Percentiles rank a stretch among this genome's conserved stretches.
These are phyloP conservation scores for Ceratobasidium theobromae DNA, from an alignment of 1,284 basidiomycete genomes.

Conservation along the genomic window DNA sequence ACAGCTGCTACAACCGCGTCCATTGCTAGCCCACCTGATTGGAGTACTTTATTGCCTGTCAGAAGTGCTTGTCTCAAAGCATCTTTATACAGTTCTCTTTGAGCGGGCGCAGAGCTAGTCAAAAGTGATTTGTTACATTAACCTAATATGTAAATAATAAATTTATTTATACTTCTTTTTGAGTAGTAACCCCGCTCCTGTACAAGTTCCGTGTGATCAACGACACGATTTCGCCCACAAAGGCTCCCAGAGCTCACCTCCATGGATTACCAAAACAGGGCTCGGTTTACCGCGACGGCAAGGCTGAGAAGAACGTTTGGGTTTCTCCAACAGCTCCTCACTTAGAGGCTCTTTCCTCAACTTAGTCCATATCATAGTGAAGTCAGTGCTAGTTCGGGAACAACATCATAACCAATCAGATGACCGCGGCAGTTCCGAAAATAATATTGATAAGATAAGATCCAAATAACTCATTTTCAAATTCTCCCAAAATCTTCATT, in stretches of 20 bases:
- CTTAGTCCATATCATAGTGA: constrained; percentile 8
- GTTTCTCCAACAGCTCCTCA: neutral
- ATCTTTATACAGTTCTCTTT: constrained; percentile 58
- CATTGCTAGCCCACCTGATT: constrained; percentile 71
- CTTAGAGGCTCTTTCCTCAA: neutral
- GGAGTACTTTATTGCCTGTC: constrained; percentile 64
- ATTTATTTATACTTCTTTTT: constrained; percentile 41
- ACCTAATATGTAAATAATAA: constrained; percentile 21
- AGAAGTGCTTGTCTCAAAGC: constrained; percentile 57
- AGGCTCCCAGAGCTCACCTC: constrained; percentile 58
- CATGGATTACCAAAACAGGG: constrained; percentile 67
- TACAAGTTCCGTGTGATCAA: neutral
- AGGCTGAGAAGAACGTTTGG: neutral
- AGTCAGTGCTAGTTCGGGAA: neutral
- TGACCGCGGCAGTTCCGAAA: too few species aligned
- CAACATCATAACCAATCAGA: neutral
- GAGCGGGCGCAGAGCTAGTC: constrained; percentile 58
- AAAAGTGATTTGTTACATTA: neutral
- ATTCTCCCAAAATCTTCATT: neutral
- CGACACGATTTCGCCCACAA: neutral
- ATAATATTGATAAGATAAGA: constrained; percentile 5
- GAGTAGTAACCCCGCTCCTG: constrained; percentile 44
- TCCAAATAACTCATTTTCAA: neutral
- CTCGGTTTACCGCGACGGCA: neutral
- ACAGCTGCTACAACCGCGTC: constrained; percentile 81